Base-by-base conservation (phyloP, 2,329 filamentous ascomycete species). In the Sarocladiaceae sp. region DNA sequence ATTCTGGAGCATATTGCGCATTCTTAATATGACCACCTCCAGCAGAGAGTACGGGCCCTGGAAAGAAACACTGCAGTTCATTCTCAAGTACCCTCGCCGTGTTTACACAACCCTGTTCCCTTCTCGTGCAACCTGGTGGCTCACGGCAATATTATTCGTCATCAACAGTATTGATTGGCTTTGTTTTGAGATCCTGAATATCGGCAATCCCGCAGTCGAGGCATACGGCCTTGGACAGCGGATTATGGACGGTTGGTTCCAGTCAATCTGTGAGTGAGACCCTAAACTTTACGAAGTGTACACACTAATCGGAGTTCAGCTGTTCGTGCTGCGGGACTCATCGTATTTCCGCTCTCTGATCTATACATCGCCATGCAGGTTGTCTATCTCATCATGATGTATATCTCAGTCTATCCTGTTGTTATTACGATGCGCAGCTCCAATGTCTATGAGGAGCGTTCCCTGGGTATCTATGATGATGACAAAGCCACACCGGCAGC, bases 361-460 rank as follows among this genome's bases (percentile, higher is more conserved):
- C 70, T 77, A 2, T 77, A 77, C 35, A 80, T 83, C 5, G 81
- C 79, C 2, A 69, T 85, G 2, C 77, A 84, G 54, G 73, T 86
- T 1, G 65, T 82, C 2, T 85, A 83, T 58, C 71, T 84, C 12
- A 74, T 85, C 52, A 83, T 84, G 71, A 86, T 86, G 80, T 86
- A 86, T 63, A 79, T 86, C 37, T 81, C 81, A 1, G 79, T 77
- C 2, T 85, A 83, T 54, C 83, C 83, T 0, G 76, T 85, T 20
- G 77, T 80, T 23, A 81, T 86, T 54, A 82, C 79, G 1, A 80
- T 86, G 67, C 78, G 85, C 25, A 82, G 84, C 62, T 86, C 84
- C 35, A 88, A 88, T 60, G 80, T 87, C 26, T 89, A 89, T 61
- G 85, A 88, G 62, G 84, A 89, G 60, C 74, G 82, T 6, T 84